phyloP scores from a whole-genome alignment of 331 rosid species.

The Acacia pycnantha region DNA sequence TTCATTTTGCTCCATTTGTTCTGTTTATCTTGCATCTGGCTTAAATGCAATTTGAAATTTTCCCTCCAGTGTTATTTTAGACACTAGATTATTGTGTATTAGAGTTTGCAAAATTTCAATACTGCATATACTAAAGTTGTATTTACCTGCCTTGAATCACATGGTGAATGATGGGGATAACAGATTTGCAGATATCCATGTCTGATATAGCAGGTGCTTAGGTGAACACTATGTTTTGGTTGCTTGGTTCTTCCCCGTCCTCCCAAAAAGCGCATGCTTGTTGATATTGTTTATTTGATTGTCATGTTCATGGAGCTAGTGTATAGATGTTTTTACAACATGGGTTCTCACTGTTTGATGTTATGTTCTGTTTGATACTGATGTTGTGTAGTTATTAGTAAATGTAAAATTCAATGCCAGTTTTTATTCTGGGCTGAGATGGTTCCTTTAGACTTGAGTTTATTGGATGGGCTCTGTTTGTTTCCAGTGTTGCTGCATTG shows the following conservation, averaged over 20 bases:
- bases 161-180: background rate
- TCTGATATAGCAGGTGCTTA: conserved; percentile 5
- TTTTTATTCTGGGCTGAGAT: background rate
- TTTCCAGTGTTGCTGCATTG: background rate
- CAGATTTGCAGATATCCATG: conserved; percentile 9
- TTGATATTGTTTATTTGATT: no score
- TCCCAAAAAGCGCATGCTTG: no score
- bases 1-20: background rate
- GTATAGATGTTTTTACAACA: background rate
- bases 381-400: background rate
- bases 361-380: background rate
- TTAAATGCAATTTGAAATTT: background rate
- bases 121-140: background rate
- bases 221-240: background rate
- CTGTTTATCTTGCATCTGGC: background rate
- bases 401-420: background rate
- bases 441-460: background rate
- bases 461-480: background rate
- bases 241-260: no score
- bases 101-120: background rate
- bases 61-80: background rate
- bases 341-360: background rate
- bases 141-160: background rate
- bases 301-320: background rate
- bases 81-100: background rate